Conservation (phyloP, 495 filamentous ascomycete species). For the Aspergillus sparsus region DNA sequence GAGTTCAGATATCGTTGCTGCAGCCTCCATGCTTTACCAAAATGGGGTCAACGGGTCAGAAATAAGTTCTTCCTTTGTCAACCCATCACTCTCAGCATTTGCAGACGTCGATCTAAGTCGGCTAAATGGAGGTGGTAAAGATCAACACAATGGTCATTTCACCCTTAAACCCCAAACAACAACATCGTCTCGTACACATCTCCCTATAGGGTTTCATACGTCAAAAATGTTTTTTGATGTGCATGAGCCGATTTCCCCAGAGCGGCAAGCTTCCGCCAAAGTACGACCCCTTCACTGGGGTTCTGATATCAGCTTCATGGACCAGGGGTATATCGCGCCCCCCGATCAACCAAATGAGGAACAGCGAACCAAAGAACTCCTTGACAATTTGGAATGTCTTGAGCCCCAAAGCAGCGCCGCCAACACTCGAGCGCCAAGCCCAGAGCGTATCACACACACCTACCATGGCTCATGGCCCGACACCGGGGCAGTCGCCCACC, state of each 20-base stretch:
- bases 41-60: conserved; percentile 36
- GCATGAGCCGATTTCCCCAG: conserved; percentile 41
- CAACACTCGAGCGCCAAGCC: conserved; percentile 61
- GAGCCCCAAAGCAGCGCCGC: conserved; percentile 54
- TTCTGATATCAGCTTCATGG: conserved; percentile 63
- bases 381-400: conserved; percentile 57
- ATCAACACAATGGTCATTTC: conserved; percentile 17
- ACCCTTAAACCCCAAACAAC: conserved; percentile 16
- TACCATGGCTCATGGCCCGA: conserved; percentile 23
- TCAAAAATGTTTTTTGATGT: conserved; percentile 50
- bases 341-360: conserved; percentile 58
- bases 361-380: conserved; percentile 51
- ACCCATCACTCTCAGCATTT: conserved; percentile 34
- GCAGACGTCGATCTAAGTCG: conserved; percentile 28
- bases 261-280: conserved; percentile 43
- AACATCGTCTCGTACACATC: conserved; percentile 24
- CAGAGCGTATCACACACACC: conserved; percentile 35
- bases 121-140: conserved; percentile 25
- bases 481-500: conserved; percentile 12
- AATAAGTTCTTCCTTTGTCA: conserved; percentile 31
- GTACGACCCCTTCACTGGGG: conserved; percentile 59
- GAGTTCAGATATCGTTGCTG: conserved; percentile 51
- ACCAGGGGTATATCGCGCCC: conserved; percentile 56
- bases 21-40: conserved; percentile 50
- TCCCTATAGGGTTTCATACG: conserved; percentile 44